Evolutionary conservation across 2,329 filamentous ascomycete genomes (phyloP).

Genomic region (Rutstroemia sp.): DNA sequence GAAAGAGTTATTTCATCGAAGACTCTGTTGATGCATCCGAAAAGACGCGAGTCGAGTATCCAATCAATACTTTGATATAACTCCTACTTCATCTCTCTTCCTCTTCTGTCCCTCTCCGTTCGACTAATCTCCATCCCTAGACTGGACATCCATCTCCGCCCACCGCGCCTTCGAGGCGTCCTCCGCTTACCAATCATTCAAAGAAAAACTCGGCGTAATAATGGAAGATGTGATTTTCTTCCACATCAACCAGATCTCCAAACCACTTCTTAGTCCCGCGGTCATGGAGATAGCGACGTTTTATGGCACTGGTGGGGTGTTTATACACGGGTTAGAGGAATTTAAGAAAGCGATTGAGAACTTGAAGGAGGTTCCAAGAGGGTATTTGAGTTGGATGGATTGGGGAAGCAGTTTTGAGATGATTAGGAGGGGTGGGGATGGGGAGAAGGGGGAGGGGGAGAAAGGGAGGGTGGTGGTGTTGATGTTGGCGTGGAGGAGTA

Average conservation of each 20-base stretch:
- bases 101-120: background rate
- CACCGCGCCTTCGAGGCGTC: slow-evolving; percentile 35
- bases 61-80: background rate
- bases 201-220: slow-evolving; percentile 12
- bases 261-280: slow-evolving; percentile 6
- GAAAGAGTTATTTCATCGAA: no score
- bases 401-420: slow-evolving; percentile 5
- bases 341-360: background rate
- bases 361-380: background rate
- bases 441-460: background rate
- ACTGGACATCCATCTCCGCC: slow-evolving; percentile 33
- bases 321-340: background rate
- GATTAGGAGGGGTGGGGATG: slow-evolving; percentile 2
- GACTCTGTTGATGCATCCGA: no score
- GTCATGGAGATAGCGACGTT: slow-evolving; percentile 19
- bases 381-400: background rate
- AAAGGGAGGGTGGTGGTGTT: slow-evolving; percentile 13
- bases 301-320: slow-evolving; percentile 6
- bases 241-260: slow-evolving; percentile 11
- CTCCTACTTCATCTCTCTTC: background rate
- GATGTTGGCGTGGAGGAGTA: slow-evolving; percentile 20
- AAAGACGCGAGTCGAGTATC: no score
- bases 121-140: background rate
- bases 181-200: slow-evolving; percentile 33
- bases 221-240: slow-evolving; percentile 11